These are phyloP conservation scores for Ustilago vetiveriae DNA, from an alignment of 1,284 basidiomycete genomes.

Conservation along the genomic window DNA sequence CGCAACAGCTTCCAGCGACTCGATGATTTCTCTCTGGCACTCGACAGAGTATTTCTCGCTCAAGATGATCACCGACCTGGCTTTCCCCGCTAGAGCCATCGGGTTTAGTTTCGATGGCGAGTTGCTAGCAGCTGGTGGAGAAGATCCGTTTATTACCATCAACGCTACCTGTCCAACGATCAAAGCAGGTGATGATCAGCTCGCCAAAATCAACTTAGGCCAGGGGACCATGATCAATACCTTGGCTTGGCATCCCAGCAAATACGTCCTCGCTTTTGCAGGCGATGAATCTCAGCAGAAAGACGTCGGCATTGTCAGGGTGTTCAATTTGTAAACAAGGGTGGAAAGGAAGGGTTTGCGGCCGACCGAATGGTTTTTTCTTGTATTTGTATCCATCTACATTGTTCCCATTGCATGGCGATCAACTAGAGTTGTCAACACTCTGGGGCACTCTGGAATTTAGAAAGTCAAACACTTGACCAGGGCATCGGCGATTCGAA, in stretches of 20 bases:
- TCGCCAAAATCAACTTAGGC: slow-evolving; percentile 32
- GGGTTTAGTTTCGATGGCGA: slow-evolving; percentile 63
- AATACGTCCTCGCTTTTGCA: slow-evolving; percentile 53
- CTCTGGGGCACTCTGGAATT: no score
- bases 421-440: no score
- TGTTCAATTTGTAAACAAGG: slow-evolving; percentile 27
- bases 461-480: slow-evolving; percentile 42
- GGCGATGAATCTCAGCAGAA: slow-evolving; percentile 42
- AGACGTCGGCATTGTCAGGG: slow-evolving; percentile 19
- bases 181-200: slow-evolving; percentile 6
- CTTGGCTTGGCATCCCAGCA: slow-evolving; percentile 55
- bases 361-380: no score
- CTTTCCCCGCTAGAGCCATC: slow-evolving; percentile 51
- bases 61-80: slow-evolving; percentile 41
- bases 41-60: slow-evolving; percentile 31
- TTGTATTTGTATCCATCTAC: slow-evolving; percentile 12
- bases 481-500: slow-evolving; percentile 51
- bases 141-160: slow-evolving; percentile 53
- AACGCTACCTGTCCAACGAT: slow-evolving; percentile 12
- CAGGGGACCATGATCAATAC: slow-evolving; percentile 42
- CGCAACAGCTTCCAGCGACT: slow-evolving; percentile 53
- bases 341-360: no score
- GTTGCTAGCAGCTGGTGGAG: slow-evolving; percentile 57
- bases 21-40: slow-evolving; percentile 55
- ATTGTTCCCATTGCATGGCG: no score